These are phyloP conservation scores for Sphaerostilbella broomeana DNA, from an alignment of 2,329 filamentous ascomycete species.

Conservation along the genomic window DNA sequence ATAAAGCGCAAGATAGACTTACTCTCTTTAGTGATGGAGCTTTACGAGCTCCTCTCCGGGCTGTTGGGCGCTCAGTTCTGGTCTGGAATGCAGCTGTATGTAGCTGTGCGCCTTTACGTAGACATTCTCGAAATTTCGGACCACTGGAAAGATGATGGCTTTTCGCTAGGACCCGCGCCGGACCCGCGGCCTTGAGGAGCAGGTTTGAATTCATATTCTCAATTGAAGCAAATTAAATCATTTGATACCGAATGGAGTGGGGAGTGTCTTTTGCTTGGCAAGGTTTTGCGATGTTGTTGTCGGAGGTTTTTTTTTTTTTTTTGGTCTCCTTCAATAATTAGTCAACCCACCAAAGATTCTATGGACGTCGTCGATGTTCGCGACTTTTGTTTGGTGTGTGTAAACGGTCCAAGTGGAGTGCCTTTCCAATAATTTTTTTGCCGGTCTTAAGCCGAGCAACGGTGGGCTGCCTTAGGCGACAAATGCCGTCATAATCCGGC, in stretches of 20 bases:
- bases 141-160: slow-evolving; percentile 32
- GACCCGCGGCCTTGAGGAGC: slow-evolving; percentile 40
- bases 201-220: slow-evolving; percentile 43
- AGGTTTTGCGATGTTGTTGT: neutral
- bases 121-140: slow-evolving; percentile 33
- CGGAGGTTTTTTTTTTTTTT: neutral
- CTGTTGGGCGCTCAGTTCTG: slow-evolving; percentile 16
- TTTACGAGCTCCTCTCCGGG: slow-evolving; percentile 15
- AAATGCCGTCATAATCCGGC: slow-evolving; percentile 25
- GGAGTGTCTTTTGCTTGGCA: too few relatives aligned
- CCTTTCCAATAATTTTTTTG: slow-evolving; percentile 17
- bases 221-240: slow-evolving; percentile 22
- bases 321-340: slow-evolving; percentile 7
- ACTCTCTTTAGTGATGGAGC: slow-evolving; percentile 23
- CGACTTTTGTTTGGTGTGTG: slow-evolving; percentile 3
- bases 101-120: slow-evolving; percentile 32
- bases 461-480: slow-evolving; percentile 23
- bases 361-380: slow-evolving; percentile 4
- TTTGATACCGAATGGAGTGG: slow-evolving; percentile 18
- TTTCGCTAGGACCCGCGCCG: slow-evolving; percentile 40
- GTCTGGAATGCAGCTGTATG: slow-evolving; percentile 26
- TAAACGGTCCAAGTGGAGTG: neutral
- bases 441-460: slow-evolving; percentile 22
- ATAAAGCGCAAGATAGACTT: too few relatives aligned
- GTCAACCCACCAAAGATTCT: slow-evolving; percentile 6